phyloP scores from a whole-genome alignment of 345 rosid genomes.

The Camelina laxa region DNA sequence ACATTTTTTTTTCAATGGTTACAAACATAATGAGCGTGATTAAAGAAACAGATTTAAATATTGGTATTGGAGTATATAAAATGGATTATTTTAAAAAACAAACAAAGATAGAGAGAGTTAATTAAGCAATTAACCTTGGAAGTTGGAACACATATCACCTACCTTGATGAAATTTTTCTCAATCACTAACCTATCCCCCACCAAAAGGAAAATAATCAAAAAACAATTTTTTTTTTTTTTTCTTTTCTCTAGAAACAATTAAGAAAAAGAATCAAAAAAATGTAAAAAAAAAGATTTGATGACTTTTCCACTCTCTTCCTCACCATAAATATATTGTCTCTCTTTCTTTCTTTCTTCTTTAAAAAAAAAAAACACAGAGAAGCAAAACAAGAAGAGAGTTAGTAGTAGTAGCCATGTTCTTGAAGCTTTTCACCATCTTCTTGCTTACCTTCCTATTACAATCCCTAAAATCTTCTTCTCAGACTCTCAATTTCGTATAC shows the following conservation, averaged over 20 bases:
- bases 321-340: conserved; percentile 24
- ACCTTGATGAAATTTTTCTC: conserved; percentile 23
- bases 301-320: conserved; percentile 34
- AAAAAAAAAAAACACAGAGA: too few relatives aligned
- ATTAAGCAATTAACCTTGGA: conserved; percentile 26
- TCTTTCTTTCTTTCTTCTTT: conserved; percentile 27
- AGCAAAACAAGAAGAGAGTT: too few relatives aligned
- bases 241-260: conserved; percentile 32
- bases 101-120: neutral
- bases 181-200: conserved; percentile 37
- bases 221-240: neutral
- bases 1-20: neutral
- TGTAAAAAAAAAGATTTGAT: neutral
- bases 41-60: conserved; percentile 3
- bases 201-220: conserved; percentile 22
- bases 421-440: conserved; percentile 31
- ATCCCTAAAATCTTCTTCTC: conserved; percentile 16
- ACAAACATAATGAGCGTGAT: conserved; percentile 25
- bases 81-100: neutral
- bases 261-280: neutral
- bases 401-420: conserved; percentile 39
- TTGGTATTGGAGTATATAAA: neutral
- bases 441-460: conserved; percentile 21
- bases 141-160: conserved; percentile 39
- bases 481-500: neutral